Evolutionary conservation across 352 stramenopile genomes (phyloP).

Genomic region (Blastocystis sp.): DNA sequence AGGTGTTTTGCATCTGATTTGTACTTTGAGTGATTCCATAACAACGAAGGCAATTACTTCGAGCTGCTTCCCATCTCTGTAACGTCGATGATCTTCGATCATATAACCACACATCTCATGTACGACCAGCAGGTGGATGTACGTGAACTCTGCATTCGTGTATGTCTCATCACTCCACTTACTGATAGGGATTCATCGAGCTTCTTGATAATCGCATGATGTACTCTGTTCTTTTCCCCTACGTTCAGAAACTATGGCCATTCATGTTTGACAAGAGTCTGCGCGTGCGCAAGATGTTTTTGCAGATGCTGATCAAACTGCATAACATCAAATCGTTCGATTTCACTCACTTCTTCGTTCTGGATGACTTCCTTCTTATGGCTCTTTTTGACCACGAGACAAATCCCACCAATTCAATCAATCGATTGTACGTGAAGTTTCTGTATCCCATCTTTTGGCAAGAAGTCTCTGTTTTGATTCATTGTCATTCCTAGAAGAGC

Average conservation of each 20-base stretch:
- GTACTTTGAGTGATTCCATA: neutral
- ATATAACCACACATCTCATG: conserved; percentile 2
- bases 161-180: neutral
- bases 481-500: neutral
- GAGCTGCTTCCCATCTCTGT: conserved; percentile 28
- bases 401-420: conserved; percentile 26
- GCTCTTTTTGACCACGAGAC: neutral
- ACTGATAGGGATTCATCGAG: conserved; percentile 8
- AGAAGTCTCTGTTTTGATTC: neutral
- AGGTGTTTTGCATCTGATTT: conserved; percentile 16
- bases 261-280: conserved; percentile 22
- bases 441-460: conserved; percentile 20
- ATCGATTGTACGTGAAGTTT: conserved; percentile 7
- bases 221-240: neutral
- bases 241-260: neutral
- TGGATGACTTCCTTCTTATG: conserved; percentile 21
- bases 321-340: conserved; percentile 57
- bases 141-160: conserved; percentile 7
- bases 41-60: neutral
- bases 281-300: neutral
- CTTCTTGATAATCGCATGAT: conserved; percentile 2
- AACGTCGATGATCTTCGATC: conserved; percentile 24
- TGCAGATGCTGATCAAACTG: conserved; percentile 27
- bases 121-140: conserved; percentile 16
- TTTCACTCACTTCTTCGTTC: neutral